Percentiles rank a stretch among this genome's conserved stretches.
phyloP scores from a whole-genome alignment of 345 rosid species.

The Acer saccharum region DNA sequence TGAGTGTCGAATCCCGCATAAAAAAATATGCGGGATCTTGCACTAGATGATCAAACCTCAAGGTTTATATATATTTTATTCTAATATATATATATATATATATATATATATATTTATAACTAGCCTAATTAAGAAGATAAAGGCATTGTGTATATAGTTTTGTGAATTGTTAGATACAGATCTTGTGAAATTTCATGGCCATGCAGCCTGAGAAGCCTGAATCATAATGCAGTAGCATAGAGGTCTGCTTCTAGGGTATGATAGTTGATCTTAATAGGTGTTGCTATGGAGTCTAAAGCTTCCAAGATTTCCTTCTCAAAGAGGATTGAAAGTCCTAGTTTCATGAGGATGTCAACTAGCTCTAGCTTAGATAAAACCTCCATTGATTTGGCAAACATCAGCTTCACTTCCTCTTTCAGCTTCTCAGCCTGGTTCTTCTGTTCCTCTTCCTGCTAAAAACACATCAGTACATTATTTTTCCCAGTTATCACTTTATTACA shows the following conservation, averaged over 20 bases:
- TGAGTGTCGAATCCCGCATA: no score
- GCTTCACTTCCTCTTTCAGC: slow-evolving; percentile 29
- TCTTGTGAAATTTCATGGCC: slow-evolving; percentile 47
- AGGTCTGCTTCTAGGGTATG: slow-evolving; percentile 19
- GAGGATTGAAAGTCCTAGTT: slow-evolving; percentile 38
- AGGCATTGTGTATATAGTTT: no score
- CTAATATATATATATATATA: no score
- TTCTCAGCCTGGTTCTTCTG: slow-evolving; percentile 10
- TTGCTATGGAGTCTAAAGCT: slow-evolving; percentile 21
- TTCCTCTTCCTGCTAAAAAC: slow-evolving; percentile 29
- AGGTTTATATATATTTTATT: background rate
- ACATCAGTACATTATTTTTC: background rate
- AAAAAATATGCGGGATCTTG: no score
- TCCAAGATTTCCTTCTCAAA: slow-evolving; percentile 37
- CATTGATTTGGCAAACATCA: no score
- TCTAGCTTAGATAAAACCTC: slow-evolving; percentile 32
- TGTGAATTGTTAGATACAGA: background rate
- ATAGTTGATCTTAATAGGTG: background rate
- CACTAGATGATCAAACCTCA: no score
- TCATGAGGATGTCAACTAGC: slow-evolving; percentile 37
- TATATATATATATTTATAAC: no score
- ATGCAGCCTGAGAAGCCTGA: slow-evolving; percentile 48
- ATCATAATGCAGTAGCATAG: slow-evolving; percentile 36
- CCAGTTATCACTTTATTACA: no score
- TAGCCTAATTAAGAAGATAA: no score